Conservation (phyloP, 371 early-diverging fungal genomes). For the Mortierella sp. region DNA sequence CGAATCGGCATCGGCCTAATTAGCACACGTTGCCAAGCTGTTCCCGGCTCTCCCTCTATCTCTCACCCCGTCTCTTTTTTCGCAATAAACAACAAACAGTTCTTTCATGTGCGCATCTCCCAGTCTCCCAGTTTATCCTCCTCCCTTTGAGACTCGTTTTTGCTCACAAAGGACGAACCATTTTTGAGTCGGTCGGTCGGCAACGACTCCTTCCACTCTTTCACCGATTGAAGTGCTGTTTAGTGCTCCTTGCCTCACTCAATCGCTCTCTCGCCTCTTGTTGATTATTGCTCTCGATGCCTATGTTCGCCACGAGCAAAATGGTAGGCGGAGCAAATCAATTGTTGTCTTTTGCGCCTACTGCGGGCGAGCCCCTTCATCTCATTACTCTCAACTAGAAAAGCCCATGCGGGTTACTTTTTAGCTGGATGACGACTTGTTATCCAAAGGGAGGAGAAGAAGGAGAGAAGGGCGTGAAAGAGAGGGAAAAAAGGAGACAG, state of each 20-base stretch:
- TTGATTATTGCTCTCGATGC: background rate
- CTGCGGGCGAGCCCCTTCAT: background rate
- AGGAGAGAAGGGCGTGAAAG: background rate
- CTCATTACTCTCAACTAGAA: background rate
- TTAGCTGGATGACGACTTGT: background rate
- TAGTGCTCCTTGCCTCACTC: background rate
- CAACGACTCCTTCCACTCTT: slow-evolving; percentile 7
- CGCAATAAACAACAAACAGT: no score
- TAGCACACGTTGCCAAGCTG: background rate
- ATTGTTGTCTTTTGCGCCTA: background rate
- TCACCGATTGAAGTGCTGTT: background rate
- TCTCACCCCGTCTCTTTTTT: background rate
- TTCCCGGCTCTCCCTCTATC: background rate
- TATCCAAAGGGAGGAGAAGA: background rate
- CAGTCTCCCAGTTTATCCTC: background rate
- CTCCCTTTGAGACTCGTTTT: background rate
- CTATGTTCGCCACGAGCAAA: background rate
- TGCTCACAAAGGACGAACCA: background rate
- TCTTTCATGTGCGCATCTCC: no score
- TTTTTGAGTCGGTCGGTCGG: no score
- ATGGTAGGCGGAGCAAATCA: background rate
- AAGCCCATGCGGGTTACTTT: background rate
- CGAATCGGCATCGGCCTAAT: slow-evolving; percentile 6
- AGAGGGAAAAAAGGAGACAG: background rate
- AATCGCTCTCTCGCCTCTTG: background rate